Percentiles rank a stretch among this genome's conserved stretches.
phyloP scores from a whole-genome alignment of 2,329 filamentous ascomycete genomes.

The Periconia sp. region DNA sequence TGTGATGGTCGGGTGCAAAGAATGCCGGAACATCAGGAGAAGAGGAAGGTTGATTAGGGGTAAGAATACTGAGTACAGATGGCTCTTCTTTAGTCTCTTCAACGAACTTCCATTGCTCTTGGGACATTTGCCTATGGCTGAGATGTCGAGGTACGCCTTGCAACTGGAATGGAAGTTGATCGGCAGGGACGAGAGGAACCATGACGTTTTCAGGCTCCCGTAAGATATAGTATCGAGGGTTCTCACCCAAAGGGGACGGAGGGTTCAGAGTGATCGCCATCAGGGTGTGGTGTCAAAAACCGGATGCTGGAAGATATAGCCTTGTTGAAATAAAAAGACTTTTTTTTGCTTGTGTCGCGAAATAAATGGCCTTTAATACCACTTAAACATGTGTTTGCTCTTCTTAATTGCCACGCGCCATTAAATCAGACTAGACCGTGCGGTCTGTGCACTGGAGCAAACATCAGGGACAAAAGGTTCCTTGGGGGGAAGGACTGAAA shows the following conservation, averaged over 20 bases:
- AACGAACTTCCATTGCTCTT: slow-evolving; percentile 32
- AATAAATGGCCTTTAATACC: too few species aligned
- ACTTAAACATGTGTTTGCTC: too few species aligned
- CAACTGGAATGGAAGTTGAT: slow-evolving; percentile 52
- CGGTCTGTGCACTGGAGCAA: too few species aligned
- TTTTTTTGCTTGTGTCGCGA: too few species aligned
- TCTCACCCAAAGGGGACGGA: slow-evolving; percentile 13
- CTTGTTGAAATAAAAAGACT: too few species aligned
- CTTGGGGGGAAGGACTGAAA: too few species aligned
- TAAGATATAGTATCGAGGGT: slow-evolving; percentile 46
- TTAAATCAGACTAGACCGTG: too few species aligned
- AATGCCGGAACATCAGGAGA: slow-evolving; percentile 7
- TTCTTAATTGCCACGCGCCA: too few species aligned
- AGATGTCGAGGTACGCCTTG: slow-evolving; percentile 45
- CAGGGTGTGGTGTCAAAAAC: neutral
- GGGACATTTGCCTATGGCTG: slow-evolving; percentile 28
- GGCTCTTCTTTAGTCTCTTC: slow-evolving; percentile 19
- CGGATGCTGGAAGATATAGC: too few species aligned
- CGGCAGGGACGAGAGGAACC: slow-evolving; percentile 50
- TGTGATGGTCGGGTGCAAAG: slow-evolving; percentile 27
- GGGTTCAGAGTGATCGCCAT: slow-evolving; percentile 1
- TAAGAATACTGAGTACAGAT: slow-evolving; percentile 13
- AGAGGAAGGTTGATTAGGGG: neutral
- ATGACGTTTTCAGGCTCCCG: slow-evolving; percentile 38
- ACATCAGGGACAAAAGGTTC: too few species aligned